phyloP scores from a whole-genome alignment of 164 flowering plant species.

The Liriodendron chinense region DNA sequence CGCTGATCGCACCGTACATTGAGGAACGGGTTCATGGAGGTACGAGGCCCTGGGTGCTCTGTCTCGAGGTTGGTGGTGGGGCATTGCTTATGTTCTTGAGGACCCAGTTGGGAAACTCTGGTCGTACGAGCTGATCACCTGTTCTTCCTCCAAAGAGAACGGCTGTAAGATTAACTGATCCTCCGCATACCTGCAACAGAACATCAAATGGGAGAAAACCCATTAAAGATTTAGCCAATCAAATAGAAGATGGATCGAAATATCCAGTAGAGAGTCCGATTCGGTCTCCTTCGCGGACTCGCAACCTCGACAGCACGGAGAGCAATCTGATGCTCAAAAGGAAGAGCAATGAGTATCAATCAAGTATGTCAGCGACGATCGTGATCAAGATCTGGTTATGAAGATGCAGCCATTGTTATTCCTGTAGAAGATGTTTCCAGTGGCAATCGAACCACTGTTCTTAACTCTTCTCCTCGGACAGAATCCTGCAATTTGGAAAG shows the following conservation, averaged over 20 bases:
- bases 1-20: slow-evolving; percentile 39
- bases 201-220: slow-evolving; percentile 7
- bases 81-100: slow-evolving; percentile 61
- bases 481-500: neutral
- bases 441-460: too few species aligned
- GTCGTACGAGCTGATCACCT: too few species aligned
- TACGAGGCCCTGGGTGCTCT: slow-evolving; percentile 54
- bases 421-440: too few species aligned
- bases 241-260: slow-evolving; percentile 4
- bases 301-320: too few species aligned
- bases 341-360: neutral
- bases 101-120: slow-evolving; percentile 40
- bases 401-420: neutral
- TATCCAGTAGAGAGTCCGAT: slow-evolving; percentile 3
- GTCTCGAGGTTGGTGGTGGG: slow-evolving; percentile 91
- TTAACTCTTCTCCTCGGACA: neutral
- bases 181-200: slow-evolving; percentile 12
- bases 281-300: slow-evolving; percentile 13
- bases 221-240: neutral
- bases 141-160: neutral
- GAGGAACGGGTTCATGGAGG: slow-evolving; percentile 35
- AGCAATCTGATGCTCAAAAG: neutral
- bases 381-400: neutral
- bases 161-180: slow-evolving; percentile 1
- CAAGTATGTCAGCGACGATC: neutral